A percentile compares a stretch with the other conserved stretches of the same genome.
These are phyloP conservation scores for Starmerella davenportii DNA, from an alignment of 805 yeast genomes.

Conservation along the genomic window DNA sequence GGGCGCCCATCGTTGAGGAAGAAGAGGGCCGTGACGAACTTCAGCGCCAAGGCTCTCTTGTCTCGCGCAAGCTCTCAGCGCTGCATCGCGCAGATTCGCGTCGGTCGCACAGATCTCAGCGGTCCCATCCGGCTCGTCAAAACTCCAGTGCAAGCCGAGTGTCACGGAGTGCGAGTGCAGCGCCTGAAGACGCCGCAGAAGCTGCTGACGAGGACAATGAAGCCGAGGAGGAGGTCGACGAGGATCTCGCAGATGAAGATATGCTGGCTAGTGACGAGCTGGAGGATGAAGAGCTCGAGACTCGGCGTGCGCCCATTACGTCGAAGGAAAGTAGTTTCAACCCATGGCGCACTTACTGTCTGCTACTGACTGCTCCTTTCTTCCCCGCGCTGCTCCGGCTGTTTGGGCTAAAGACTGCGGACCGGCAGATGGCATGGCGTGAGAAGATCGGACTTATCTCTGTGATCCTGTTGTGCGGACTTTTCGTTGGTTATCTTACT, in stretches of 20 bases:
- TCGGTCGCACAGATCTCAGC: not conserved
- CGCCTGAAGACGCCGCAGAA: not conserved
- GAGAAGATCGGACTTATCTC: constrained; percentile 79
- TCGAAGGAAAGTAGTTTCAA: constrained; percentile 19
- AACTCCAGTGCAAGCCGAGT: not conserved
- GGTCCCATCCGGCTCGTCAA: too few relatives aligned
- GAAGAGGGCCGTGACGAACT: not conserved
- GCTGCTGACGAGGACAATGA: not conserved
- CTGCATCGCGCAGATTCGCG: not conserved
- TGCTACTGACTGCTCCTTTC: constrained; percentile 75
- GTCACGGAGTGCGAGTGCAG: not conserved
- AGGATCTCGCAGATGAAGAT: not conserved
- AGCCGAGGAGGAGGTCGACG: not conserved
- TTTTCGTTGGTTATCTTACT: constrained; percentile 66
- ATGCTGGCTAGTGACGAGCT: not conserved
- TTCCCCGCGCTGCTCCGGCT: constrained; percentile 54
- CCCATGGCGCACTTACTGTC: constrained; percentile 72
- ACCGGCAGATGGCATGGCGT: constrained; percentile 90
- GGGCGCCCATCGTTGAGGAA: constrained; percentile 2
- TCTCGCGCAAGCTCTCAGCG: not conserved
- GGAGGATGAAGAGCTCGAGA: not conserved
- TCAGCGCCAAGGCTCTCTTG: not conserved
- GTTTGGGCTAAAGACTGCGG: constrained; percentile 62
- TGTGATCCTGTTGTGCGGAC: constrained; percentile 54
- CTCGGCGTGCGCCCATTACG: constrained; percentile 9